A percentile compares a stretch with the other conserved stretches of the same genome.
Evolutionary conservation across 75 land plant genomes (phyloP).

Genomic region (Ceratopteris richardii): DNA sequence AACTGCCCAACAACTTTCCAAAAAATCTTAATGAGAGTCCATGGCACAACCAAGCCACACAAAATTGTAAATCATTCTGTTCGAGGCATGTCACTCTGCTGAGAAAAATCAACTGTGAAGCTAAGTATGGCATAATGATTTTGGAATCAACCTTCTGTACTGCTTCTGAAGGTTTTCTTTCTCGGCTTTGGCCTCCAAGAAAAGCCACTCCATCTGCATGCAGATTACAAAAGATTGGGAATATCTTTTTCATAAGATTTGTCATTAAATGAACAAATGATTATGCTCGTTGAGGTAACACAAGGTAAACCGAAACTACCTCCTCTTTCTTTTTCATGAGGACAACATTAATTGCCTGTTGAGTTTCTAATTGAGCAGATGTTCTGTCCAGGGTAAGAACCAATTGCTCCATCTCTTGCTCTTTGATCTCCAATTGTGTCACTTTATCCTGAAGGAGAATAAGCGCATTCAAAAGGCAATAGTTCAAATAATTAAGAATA

Average conservation of each 20-base stretch:
- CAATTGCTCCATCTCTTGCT: slow-evolving; percentile 21
- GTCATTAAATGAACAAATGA: neutral
- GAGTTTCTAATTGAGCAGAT: slow-evolving; percentile 17
- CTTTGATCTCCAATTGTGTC: slow-evolving; percentile 9
- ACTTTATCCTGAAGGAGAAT: slow-evolving; percentile 9
- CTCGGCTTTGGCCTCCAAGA: slow-evolving; percentile 21
- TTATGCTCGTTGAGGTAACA: too few species aligned
- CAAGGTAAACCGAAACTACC: slow-evolving; percentile 6
- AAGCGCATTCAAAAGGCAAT: neutral
- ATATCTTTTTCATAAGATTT: neutral
- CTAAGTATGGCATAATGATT: too few species aligned
- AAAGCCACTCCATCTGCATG: slow-evolving; percentile 25
- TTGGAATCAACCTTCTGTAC: neutral
- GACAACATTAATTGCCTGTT: slow-evolving; percentile 12
- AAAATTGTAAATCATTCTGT: too few species aligned
- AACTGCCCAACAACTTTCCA: too few species aligned
- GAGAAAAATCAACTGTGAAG: too few species aligned
- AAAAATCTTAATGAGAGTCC: too few species aligned
- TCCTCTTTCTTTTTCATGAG: slow-evolving; percentile 34
- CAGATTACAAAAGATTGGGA: neutral
- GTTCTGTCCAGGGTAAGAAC: slow-evolving; percentile 11
- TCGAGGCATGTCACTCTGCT: too few species aligned
- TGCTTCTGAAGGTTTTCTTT: slow-evolving; percentile 14
- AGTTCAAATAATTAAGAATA: neutral
- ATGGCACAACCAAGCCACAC: too few species aligned